phyloP scores from a whole-genome alignment of 2,329 filamentous ascomycete genomes.

The Xylariaceae sp. region DNA sequence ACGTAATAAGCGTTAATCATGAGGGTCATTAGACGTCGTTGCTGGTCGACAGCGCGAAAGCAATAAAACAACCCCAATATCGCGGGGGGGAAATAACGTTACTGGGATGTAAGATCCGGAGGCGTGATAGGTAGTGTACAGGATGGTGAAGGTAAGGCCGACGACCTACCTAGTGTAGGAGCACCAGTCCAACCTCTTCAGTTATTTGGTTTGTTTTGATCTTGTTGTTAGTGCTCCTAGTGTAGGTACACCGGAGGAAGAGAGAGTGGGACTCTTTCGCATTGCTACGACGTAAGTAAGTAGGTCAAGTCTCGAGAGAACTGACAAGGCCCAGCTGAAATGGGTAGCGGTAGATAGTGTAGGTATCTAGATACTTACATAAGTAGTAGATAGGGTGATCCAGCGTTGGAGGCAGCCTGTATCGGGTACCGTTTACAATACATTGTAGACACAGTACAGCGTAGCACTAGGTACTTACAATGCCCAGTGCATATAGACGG shows the following conservation, averaged over 20 bases:
- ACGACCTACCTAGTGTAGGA: neutral
- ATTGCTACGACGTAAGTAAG: neutral
- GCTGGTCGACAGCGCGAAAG: conserved; percentile 9
- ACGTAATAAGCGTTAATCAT: conserved; percentile 13
- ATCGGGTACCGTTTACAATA: too few relatives aligned
- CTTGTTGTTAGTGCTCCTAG: neutral
- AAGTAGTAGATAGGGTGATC: too few relatives aligned
- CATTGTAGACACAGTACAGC: too few relatives aligned
- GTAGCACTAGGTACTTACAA: too few relatives aligned
- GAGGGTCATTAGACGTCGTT: conserved; percentile 22
- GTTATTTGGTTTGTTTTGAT: conserved; percentile 14
- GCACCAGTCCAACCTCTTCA: neutral
- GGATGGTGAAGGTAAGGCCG: neutral
- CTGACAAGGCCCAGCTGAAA: too few relatives aligned
- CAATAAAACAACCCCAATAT: conserved; percentile 11
- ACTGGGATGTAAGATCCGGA: conserved; percentile 4
- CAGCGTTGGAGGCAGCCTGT: too few relatives aligned
- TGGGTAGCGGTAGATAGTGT: too few relatives aligned
- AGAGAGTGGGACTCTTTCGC: conserved; percentile 9
- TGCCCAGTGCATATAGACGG: too few relatives aligned
- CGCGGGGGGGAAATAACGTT: conserved; percentile 1
- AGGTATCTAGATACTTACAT: too few relatives aligned
- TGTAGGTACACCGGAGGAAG: neutral
- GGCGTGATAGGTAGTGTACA: neutral
- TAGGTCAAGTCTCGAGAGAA: too few relatives aligned